phyloP scores from a whole-genome alignment of 352 stramenopile genomes.

The Pythium scleroteichum region DNA sequence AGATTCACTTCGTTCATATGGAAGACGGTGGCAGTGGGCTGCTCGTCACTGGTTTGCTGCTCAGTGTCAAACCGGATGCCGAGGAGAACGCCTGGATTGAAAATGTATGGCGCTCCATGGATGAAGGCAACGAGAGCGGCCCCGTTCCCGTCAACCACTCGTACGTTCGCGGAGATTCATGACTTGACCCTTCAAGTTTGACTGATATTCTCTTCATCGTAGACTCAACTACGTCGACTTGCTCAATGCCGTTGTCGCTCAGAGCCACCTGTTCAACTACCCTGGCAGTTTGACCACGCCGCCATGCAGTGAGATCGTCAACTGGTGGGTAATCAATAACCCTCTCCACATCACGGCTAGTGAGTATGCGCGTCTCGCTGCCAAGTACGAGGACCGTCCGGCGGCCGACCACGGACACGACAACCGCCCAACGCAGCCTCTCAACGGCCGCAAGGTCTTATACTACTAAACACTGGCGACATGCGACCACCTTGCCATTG shows the following conservation, averaged over 20 bases:
- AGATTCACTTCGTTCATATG: slow-evolving; percentile 66
- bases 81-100: slow-evolving; percentile 51
- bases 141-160: slow-evolving; percentile 36
- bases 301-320: slow-evolving; percentile 54
- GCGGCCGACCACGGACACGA: slow-evolving; percentile 39
- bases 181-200: background rate
- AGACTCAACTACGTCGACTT: slow-evolving; percentile 64
- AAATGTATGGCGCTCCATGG: slow-evolving; percentile 44
- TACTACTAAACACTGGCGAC: slow-evolving; percentile 36
- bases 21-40: slow-evolving; percentile 36
- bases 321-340: slow-evolving; percentile 66
- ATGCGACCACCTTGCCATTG: no score
- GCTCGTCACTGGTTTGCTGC: slow-evolving; percentile 48
- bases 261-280: slow-evolving; percentile 69
- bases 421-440: slow-evolving; percentile 50
- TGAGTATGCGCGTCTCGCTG: slow-evolving; percentile 37
- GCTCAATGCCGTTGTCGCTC: slow-evolving; percentile 47
- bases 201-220: background rate
- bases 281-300: slow-evolving; percentile 59
- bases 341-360: slow-evolving; percentile 44
- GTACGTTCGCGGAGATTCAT: slow-evolving; percentile 21
- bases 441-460: slow-evolving; percentile 49
- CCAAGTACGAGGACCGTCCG: slow-evolving; percentile 37
- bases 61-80: slow-evolving; percentile 36
- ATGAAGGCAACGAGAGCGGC: slow-evolving; percentile 26